Base-by-base conservation (phyloP, 148 eudicot species). In the Salicornia ramosissima region DNA sequence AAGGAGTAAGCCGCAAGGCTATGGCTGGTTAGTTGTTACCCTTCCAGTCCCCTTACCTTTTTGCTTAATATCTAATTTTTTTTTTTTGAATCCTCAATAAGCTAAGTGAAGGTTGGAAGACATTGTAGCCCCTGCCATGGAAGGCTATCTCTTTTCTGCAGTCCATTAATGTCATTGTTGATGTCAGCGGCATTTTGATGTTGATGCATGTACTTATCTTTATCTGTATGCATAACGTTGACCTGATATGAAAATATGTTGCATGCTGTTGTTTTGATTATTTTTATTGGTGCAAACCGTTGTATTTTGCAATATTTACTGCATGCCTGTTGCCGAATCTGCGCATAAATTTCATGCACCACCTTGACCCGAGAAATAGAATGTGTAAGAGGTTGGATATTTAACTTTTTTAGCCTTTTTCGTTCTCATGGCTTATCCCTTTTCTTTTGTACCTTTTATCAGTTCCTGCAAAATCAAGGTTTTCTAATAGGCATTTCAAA, bases 401-500 rank as follows among this genome's bases (percentile, higher is more conserved):
- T 46, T 22, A 31, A 31, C 26, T 52, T 26, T 43, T 36, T 4
- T 28, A 53, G 42, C 46, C 28, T 62, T 29, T 30, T 22, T 22
- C 66, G 62, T 50, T 76, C 47, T 70, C n/a, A 40, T 70, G 60
- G 42, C 69, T 42, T 34, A 52, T 31, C 10, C 39, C 24, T 14
- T 46, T 39, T 57, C 43, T 67, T n/a, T 68, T 65, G 14, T 65
- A 49, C 18, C 43, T 68, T 22, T 67, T 56, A 45, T 34, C 90
- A 94, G 99, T 94, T 94, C 74, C 80, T 94, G 75, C 84, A 90
- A 74, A 94, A 94, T 78, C 99, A 87, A 87, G 99, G 97, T 70
- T 83, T 87, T 74, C 85, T 94, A 21, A 83, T 76, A 74, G 83
- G 87, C 45, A 78, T 94, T 78, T 87, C 99, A 68, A 89, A 81